phyloP scores from a whole-genome alignment of 225 moss, liverwort and hornwort species.

The Pseudoscleropodium purum region DNA sequence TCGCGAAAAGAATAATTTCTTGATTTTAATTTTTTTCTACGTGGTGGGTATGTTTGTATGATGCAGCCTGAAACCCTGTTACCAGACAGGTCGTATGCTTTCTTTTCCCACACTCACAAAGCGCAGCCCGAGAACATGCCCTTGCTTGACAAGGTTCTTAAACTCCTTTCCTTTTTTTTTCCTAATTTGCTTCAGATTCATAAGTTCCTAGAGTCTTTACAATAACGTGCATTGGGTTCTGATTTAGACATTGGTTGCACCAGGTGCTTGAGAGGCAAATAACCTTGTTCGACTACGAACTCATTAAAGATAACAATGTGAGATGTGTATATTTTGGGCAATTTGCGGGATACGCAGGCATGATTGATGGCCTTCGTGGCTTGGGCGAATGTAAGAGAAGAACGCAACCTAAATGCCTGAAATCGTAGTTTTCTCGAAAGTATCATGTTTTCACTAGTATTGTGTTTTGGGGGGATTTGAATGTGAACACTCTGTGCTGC shows the following conservation, averaged over 20 bases:
- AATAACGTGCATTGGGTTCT: not conserved
- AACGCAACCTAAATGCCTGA: not conserved
- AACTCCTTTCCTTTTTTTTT: not conserved
- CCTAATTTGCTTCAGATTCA: not conserved
- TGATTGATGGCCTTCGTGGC: constrained; percentile 88
- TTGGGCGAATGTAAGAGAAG: constrained; percentile 77
- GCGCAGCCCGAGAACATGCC: constrained; percentile 83
- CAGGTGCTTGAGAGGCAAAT: constrained; percentile 70
- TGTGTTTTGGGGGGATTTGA: not conserved
- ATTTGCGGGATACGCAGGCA: constrained; percentile 93
- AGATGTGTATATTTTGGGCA: constrained; percentile 88
- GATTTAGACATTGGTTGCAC: not conserved
- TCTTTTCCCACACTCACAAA: constrained; percentile 95
- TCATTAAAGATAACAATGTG: constrained; percentile 62
- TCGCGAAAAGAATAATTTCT: not conserved
- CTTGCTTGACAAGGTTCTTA: constrained; percentile 68
- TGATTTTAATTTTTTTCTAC: not conserved
- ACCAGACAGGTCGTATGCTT: constrained; percentile 61
- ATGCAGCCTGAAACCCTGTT: constrained; percentile 56
- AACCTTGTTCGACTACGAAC: constrained; percentile 87
- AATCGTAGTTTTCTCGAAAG: not conserved
- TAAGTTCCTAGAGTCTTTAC: not conserved
- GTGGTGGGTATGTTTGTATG: not conserved
- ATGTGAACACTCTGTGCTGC: not conserved
- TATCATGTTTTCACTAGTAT: not conserved